Evolutionary conservation across 2,329 filamentous ascomycete genomes (phyloP), one percentile per base, ranked within the genome.

Genomic region (Passalora sequoiae): DNA sequence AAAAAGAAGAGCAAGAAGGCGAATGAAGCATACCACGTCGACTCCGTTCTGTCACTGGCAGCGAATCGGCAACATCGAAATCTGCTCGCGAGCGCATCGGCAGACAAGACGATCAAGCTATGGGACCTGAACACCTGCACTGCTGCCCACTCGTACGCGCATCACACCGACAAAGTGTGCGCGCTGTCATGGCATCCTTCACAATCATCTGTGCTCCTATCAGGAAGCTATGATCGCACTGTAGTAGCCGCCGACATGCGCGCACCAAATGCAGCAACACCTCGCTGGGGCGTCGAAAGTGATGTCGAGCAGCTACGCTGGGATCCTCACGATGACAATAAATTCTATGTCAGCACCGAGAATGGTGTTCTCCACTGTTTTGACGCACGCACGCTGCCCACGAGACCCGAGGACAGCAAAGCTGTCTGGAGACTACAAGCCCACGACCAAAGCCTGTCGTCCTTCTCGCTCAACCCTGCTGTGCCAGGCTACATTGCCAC

Each of bases 151-250:
- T 96, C 89, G 32, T 98, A 98, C 74, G 77, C 80, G 12, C 87
- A 94, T 69, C 92, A 98, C 70, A 94, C 87, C 25, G 92, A 96
- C 75, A 98, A 98, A 72, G 89, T 97, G 54, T 98, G 89, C 76
- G 88, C 91, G 16, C 72, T 98, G 44, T 85, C 91, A 54, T 98
- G 94, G 92, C 88, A 97, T 71, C 78, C 86, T 0, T 78, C 76
- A 31, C 86, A 96, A 66, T 81, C 89, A 2, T 96, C 92, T 0
- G 81, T 94, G 15, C 76, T 98, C 17, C 76, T 98, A 47, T 94
- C 84, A 60, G 92, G 92, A 49, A 94, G 87, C 63, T 98, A 97
- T 69, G 92, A 98, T 67, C 82, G 89, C 53, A 97, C 89, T 3
- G 77, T 95, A 7, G 87, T 95, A 6, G 89, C 87, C n/a, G 86